These are phyloP conservation scores for Goniomonas avonlea DNA, from an alignment of 78 protist genomes.

Conservation along the genomic window DNA sequence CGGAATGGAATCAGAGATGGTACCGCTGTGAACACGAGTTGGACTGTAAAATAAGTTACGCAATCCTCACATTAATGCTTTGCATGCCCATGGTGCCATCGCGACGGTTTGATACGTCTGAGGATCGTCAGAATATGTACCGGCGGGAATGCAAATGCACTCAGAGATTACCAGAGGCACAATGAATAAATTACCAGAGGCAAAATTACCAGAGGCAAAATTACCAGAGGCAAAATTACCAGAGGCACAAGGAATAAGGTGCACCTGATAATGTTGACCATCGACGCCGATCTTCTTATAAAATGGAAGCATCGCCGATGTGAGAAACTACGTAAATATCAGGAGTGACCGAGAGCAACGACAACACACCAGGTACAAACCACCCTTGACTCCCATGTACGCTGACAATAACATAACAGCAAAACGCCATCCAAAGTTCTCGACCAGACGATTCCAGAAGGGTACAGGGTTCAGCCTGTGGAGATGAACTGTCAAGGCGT, in stretches of 20 bases:
- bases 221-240: too few relatives aligned
- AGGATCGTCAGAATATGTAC: neutral
- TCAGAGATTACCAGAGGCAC: too few relatives aligned
- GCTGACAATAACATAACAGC: neutral
- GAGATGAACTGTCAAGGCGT: too few relatives aligned
- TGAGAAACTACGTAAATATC: neutral
- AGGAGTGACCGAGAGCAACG: neutral
- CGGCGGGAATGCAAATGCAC: neutral
- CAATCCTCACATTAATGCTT: too few relatives aligned
- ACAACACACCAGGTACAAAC: neutral
- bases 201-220: too few relatives aligned
- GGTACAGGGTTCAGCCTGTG: too few relatives aligned
- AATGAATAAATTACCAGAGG: too few relatives aligned
- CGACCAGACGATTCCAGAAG: neutral
- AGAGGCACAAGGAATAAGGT: too few relatives aligned
- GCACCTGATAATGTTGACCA: slow-evolving; percentile 18
- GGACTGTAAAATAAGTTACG: too few relatives aligned
- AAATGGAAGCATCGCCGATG: slow-evolving; percentile 30
- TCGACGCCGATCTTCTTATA: neutral
- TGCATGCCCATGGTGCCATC: slow-evolving; percentile 16
- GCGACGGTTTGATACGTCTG: neutral
- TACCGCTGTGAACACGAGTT: slow-evolving; percentile 14
- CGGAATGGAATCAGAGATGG: slow-evolving; percentile 27
- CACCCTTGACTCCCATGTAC: slow-evolving; percentile 35
- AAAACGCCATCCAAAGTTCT: neutral